Evolutionary conservation across 495 filamentous ascomycete species (phyloP).

Genomic region (Lasiosphaeriaceae sp.): DNA sequence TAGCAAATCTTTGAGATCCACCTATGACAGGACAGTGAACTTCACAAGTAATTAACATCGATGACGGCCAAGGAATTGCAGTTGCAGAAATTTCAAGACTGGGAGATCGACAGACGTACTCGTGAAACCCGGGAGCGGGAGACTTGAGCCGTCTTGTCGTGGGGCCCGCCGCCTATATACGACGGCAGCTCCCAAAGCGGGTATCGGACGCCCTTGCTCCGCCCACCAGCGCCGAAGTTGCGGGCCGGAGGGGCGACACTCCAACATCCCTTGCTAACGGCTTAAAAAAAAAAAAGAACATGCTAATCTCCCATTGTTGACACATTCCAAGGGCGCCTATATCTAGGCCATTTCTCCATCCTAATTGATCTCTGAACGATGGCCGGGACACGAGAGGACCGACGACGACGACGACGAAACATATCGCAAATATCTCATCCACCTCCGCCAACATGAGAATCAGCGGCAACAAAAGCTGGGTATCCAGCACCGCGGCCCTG

Average conservation of each 20-base stretch:
- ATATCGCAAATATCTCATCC: not conserved
- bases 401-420: too few relatives aligned
- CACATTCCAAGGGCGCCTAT: not conserved
- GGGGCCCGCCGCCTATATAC: not conserved
- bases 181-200: not conserved
- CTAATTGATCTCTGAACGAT: too few relatives aligned
- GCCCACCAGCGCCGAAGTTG: not conserved
- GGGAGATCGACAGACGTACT: too few relatives aligned
- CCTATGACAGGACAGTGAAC: too few relatives aligned
- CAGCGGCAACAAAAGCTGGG: not conserved
- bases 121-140: too few relatives aligned
- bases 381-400: too few relatives aligned
- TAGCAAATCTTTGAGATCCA: too few relatives aligned
- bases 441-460: not conserved
- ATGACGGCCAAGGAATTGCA: too few relatives aligned
- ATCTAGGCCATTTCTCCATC: too few relatives aligned
- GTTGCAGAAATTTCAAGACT: too few relatives aligned
- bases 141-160: too few relatives aligned
- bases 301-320: not conserved
- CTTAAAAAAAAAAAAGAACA: not conserved
- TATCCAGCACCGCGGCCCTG: not conserved
- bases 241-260: not conserved
- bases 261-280: not conserved
- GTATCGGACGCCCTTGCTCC: not conserved
- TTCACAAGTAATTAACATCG: too few relatives aligned